Percentiles rank a stretch among this genome's conserved stretches.
Conservation (phyloP, 768 basidiomycete genomes). For the Hypholoma sublateritium region DNA sequence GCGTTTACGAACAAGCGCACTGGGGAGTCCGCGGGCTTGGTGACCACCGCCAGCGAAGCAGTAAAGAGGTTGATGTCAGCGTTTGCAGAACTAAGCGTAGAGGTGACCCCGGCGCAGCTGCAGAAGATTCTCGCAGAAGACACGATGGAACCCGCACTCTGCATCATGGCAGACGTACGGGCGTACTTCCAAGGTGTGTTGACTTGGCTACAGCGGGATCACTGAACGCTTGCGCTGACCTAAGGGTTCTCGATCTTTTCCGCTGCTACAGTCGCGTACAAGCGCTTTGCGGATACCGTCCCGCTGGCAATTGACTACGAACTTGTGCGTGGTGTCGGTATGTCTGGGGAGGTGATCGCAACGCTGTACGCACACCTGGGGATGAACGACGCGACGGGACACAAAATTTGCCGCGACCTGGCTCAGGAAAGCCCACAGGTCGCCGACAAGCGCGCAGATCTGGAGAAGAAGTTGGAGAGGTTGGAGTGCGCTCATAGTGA, state of each 20-base stretch:
- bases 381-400: slow-evolving; percentile 47
- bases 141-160: slow-evolving; percentile 51
- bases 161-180: slow-evolving; percentile 70
- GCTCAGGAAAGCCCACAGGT: slow-evolving; percentile 50
- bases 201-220: neutral
- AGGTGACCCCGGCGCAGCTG: slow-evolving; percentile 41
- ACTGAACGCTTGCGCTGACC: neutral
- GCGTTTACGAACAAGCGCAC: neutral
- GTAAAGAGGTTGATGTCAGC: slow-evolving; percentile 35
- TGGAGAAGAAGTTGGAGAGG: slow-evolving; percentile 51
- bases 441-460: slow-evolving; percentile 43
- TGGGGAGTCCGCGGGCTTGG: slow-evolving; percentile 15
- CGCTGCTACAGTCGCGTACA: neutral
- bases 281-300: slow-evolving; percentile 53
- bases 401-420: slow-evolving; percentile 46
- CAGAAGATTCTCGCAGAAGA: slow-evolving; percentile 52
- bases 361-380: slow-evolving; percentile 49
- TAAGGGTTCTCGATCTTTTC: neutral
- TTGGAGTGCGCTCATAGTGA: slow-evolving; percentile 46
- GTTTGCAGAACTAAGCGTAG: slow-evolving; percentile 42
- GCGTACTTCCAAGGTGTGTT: slow-evolving; percentile 71
- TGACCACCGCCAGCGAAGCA: neutral
- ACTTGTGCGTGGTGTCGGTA: slow-evolving; percentile 51
- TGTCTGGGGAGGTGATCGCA: slow-evolving; percentile 36
- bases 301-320: slow-evolving; percentile 57